A percentile compares a stretch with the other conserved stretches of the same genome.
Evolutionary conservation across 768 basidiomycete species (phyloP).

Genomic region (Leccinum sublutescens): DNA sequence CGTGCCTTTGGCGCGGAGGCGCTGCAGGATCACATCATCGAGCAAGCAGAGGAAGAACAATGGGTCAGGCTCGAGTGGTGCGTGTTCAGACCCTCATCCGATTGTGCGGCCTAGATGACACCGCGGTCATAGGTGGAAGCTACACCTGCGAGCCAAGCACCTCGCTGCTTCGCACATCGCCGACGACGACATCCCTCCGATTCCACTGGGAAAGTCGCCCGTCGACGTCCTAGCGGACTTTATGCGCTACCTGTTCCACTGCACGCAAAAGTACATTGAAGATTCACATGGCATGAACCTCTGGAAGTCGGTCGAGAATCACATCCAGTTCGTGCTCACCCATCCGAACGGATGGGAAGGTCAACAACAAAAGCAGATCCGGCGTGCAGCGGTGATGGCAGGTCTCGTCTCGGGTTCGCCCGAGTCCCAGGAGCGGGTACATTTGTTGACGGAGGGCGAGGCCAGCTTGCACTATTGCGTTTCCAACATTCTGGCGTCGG

Average conservation of each 20-base stretch:
- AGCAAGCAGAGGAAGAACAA: conserved; percentile 42
- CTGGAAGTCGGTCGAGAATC: conserved; percentile 44
- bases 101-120: neutral
- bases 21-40: conserved; percentile 36
- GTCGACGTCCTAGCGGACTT: conserved; percentile 48
- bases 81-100: neutral
- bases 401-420: conserved; percentile 45
- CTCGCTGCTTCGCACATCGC: conserved; percentile 30
- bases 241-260: conserved; percentile 43
- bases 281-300: conserved; percentile 46
- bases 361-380: conserved; percentile 54
- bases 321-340: conserved; percentile 51
- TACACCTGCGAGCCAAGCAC: conserved; percentile 39
- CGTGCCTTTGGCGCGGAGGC: conserved; percentile 48
- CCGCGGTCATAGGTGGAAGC: conserved; percentile 31
- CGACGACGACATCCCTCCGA: conserved; percentile 37
- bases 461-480: conserved; percentile 61
- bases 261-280: conserved; percentile 45
- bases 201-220: conserved; percentile 42
- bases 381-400: conserved; percentile 49
- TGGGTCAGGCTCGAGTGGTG: conserved; percentile 49
- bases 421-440: conserved; percentile 42
- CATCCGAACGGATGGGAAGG: conserved; percentile 72
- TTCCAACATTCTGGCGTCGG: conserved; percentile 42
- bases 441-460: conserved; percentile 64